Base-by-base conservation (phyloP, 495 filamentous ascomycete species). In the Hyaloscypha variabilis region DNA sequence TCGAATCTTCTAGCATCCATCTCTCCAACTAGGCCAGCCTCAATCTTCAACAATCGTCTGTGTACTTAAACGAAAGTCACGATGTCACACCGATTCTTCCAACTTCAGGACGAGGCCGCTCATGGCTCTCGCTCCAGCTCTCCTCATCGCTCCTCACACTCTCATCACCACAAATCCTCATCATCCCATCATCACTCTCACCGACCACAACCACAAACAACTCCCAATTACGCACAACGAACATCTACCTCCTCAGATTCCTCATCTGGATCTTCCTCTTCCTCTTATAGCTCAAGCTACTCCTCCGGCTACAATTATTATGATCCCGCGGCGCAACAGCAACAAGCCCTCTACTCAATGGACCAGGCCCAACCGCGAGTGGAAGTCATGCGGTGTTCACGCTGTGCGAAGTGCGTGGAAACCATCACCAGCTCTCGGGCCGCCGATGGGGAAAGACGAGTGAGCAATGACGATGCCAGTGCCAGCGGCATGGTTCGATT, bases 401-500 rank as follows among this genome's bases (percentile, higher is more conserved):
- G 83, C 58, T 86, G 83, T 69, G 82, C 83, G 13, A 81, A 81
- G 19, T 77, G 78, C 58, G 82, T 82, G 50, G 83, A 86, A 73
- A 77, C 79, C 23, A 82, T 82, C 23, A 51, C 62, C 8, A 21
- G n/a, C 1, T 21, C 24, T 0, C 56, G 25, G 6, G 23, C 29
- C 6, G 25, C 54, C 8, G 29, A 36, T 21, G 58, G 46, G 11
- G 66, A 60, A 21, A 60, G 63, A 42, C 36, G 62, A 30, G 54
- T 69, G 19, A 79, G 80, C 51, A 81, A 79, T n/a, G 83, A 85
- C 69, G 81, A 86, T 72, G 78, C 77, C 24, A 78, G 67, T 50
- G 74, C 81, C 10, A 73, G 73, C 31, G 86, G 85, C 21, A 88
- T 87, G 73, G 85, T 93, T 8, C 84, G 85, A 57, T 89, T 91